Evolutionary conservation across 2,329 filamentous ascomycete genomes (phyloP).

Genomic region (Paraphoma sp.): DNA sequence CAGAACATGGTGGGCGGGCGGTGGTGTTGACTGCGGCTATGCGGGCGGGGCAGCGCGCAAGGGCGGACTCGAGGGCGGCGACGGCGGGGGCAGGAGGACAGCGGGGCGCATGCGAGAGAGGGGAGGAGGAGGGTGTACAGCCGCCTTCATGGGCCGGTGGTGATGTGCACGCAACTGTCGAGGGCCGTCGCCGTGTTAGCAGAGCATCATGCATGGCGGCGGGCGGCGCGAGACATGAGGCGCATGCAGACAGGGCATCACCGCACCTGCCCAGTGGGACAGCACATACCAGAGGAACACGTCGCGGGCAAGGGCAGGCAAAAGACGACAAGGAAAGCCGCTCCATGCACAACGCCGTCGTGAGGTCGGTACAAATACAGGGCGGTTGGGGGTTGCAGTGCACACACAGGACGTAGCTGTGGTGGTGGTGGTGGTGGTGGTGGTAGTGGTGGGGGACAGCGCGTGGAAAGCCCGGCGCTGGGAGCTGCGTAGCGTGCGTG

Average conservation of each 20-base stretch:
- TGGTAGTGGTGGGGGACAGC: background rate
- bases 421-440: constrained; percentile 3
- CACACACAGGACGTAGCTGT: background rate
- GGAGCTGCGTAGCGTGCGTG: background rate
- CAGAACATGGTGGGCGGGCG: constrained; percentile 84
- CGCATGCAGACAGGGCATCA: constrained; percentile 10
- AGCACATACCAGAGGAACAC: constrained; percentile 9
- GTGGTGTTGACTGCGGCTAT: constrained; percentile 21
- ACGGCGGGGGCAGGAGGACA: constrained; percentile 16
- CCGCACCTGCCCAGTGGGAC: constrained; percentile 14
- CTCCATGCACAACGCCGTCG: constrained; percentile 23
- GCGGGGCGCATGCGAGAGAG: constrained; percentile 30
- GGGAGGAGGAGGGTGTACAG: constrained; percentile 17
- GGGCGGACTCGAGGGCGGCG: constrained; percentile 35
- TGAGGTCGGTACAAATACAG: constrained; percentile 26
- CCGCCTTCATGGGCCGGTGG: constrained; percentile 21
- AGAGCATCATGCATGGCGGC: background rate
- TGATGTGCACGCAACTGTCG: constrained; percentile 16
- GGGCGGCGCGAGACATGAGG: constrained; percentile 15
- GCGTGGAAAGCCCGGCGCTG: background rate
- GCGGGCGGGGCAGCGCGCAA: constrained; percentile 34
- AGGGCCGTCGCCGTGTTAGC: constrained; percentile 12
- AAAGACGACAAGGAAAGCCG: constrained; percentile 13
- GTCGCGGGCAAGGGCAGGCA: constrained; percentile 24
- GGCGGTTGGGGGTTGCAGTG: no score